These are phyloP conservation scores for Sanguinoderma infundibulare DNA, from an alignment of 1,284 basidiomycete genomes.

Conservation along the genomic window DNA sequence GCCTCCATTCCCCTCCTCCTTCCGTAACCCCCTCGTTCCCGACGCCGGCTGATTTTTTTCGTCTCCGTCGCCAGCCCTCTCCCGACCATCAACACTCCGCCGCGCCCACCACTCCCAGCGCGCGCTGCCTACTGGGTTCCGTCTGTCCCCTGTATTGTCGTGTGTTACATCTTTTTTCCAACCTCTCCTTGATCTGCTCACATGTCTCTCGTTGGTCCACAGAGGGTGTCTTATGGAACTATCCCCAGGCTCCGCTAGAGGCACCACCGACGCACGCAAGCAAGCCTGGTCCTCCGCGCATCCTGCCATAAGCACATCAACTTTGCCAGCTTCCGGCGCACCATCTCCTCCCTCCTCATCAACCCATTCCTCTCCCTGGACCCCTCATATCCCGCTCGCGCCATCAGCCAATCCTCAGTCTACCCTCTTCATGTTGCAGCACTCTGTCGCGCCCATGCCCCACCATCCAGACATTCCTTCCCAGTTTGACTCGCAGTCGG, in stretches of 20 bases:
- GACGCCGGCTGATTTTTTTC: neutral
- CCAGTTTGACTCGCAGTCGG: slow-evolving; percentile 35
- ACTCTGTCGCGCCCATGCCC: slow-evolving; percentile 28
- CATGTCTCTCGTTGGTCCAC: neutral
- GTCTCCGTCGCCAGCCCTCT: neutral
- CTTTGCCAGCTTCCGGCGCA: no score
- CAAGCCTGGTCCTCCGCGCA: slow-evolving; percentile 46
- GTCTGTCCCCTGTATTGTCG: slow-evolving; percentile 5
- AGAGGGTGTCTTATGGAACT: slow-evolving; percentile 36
- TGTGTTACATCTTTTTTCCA: slow-evolving; percentile 25
- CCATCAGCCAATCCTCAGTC: slow-evolving; percentile 27
- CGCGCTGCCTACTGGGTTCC: neutral
- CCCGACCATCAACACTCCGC: neutral
- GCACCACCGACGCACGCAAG: slow-evolving; percentile 28
- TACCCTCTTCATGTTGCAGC: slow-evolving; percentile 32
- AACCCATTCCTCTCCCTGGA: slow-evolving; percentile 47
- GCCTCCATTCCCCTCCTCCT: slow-evolving; percentile 15
- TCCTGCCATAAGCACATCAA: no score
- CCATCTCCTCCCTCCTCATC: slow-evolving; percentile 42
- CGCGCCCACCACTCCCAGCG: neutral
- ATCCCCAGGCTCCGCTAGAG: slow-evolving; percentile 32
- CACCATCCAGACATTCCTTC: slow-evolving; percentile 29
- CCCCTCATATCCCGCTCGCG: slow-evolving; percentile 37
- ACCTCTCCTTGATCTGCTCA: slow-evolving; percentile 13
- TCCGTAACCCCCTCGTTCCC: slow-evolving; percentile 10